These are phyloP conservation scores for Penicillium robsamsonii DNA, from an alignment of 495 filamentous ascomycete species.

Conservation along the genomic window DNA sequence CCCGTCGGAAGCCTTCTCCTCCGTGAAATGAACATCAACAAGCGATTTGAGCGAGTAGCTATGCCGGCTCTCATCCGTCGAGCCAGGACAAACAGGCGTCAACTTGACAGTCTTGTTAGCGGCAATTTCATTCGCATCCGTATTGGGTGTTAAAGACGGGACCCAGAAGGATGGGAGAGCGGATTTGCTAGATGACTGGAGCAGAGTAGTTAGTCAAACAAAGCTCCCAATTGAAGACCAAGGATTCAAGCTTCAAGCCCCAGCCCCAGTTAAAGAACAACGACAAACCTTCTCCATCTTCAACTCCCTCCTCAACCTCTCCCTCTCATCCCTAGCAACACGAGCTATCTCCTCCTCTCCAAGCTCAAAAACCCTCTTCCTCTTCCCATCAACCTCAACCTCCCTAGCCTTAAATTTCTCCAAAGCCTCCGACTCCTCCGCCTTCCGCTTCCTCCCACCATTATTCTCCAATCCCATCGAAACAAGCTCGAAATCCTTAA, in stretches of 20 bases:
- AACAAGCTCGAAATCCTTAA: conserved; percentile 42
- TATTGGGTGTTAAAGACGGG: conserved; percentile 73
- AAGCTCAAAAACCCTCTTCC: conserved; percentile 64
- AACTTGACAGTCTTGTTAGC: conserved; percentile 63
- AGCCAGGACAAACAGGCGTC: conserved; percentile 77
- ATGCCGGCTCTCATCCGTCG: conserved; percentile 67
- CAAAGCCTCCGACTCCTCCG: conserved; percentile 9
- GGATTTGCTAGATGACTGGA: conserved; percentile 56
- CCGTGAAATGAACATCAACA: conserved; percentile 75
- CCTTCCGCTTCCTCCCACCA: neutral
- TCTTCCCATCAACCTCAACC: conserved; percentile 46
- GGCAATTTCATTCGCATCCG: conserved; percentile 47
- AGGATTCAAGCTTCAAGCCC: neutral
- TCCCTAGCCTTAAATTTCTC: conserved; percentile 35
- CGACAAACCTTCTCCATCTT: conserved; percentile 65
- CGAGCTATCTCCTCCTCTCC: conserved; percentile 76
- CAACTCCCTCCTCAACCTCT: conserved; percentile 63
- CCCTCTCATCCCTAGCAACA: conserved; percentile 66
- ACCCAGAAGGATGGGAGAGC: conserved; percentile 94
- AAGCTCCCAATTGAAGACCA: neutral
- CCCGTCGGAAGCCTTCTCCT: conserved; percentile 57
- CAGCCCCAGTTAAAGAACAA: neutral
- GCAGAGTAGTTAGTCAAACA: conserved; percentile 10
- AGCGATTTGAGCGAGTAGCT: conserved; percentile 79
- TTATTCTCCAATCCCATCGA: conserved; percentile 43